A percentile compares a stretch with the other conserved stretches of the same genome.
These are phyloP conservation scores for Spergularia bocconei DNA, from an alignment of 148 eudicot genomes.

Conservation along the genomic window DNA sequence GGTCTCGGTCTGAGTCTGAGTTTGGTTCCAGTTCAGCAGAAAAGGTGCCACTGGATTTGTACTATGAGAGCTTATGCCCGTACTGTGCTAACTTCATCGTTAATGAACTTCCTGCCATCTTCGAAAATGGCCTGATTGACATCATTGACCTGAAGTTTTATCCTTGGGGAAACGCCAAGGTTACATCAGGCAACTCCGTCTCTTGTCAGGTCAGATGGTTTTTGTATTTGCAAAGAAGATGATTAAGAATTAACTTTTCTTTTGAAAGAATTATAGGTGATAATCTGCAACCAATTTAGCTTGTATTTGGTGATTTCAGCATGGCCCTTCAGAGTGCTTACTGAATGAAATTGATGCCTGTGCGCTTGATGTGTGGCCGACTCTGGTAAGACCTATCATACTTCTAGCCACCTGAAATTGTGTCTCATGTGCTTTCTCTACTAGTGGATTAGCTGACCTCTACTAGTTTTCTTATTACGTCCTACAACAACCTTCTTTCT, in stretches of 20 bases:
- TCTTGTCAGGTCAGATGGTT: constrained; percentile 55
- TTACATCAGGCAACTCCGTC: constrained; percentile 38
- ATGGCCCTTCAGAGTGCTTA: constrained; percentile 71
- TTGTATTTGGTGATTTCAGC: constrained; percentile 52
- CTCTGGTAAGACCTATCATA: constrained; percentile 49
- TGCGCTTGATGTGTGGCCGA: constrained; percentile 75
- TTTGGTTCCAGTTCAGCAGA: constrained; percentile 15
- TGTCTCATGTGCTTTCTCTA: neutral
- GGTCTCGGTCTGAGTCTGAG: constrained; percentile 9
- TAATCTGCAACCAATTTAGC: neutral
- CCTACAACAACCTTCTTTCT: neutral
- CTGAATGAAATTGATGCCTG: constrained; percentile 87
- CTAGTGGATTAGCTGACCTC: neutral
- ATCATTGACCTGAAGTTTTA: constrained; percentile 51
- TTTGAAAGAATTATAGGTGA: neutral
- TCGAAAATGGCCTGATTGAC: constrained; percentile 44
- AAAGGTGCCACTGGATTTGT: constrained; percentile 44
- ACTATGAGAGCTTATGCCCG: constrained; percentile 68
- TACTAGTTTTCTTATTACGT: neutral
- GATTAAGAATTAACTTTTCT: no score
- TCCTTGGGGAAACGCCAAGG: constrained; percentile 77
- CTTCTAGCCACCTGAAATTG: neutral
- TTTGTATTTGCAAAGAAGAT: neutral
- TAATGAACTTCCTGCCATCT: constrained; percentile 39
- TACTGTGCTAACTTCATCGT: constrained; percentile 54